Evolutionary conservation across 495 filamentous ascomycete species (phyloP), one percentile per base, ranked within the genome.

Genomic region (Rhizodiscina lignyota): DNA sequence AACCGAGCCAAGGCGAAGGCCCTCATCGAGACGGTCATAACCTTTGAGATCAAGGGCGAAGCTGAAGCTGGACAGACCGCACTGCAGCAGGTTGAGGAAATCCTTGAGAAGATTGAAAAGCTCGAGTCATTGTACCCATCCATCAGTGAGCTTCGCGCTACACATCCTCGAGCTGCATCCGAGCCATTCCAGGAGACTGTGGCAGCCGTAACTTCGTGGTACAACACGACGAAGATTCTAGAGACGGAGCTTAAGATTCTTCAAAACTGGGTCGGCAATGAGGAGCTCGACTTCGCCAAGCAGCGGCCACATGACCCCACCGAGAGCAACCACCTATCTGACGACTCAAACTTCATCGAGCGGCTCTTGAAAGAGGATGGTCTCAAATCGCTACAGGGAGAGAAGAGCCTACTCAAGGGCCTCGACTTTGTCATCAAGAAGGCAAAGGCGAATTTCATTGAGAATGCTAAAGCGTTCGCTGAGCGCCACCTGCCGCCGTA

Each of bases 311-410:
- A 36, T 6, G 19, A 26, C 13, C 64, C 21, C 61, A 63, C 44
- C 59, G 72, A 44, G 55, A 49, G 33, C 59, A 62, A 34, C 58
- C 75, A 83, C 38, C 63, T 94, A 12, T 73, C 72, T 17, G 86
- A 93, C 47, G 83, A 93, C 37, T 71, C 83, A 0, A 89, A 83
- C 1, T 97, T 97, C 53, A 62, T 97, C 30, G 89, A 97, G 52
- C 74, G 89, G n/a, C 77, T 96, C n/a, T 67, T 96, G 63, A 94
- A 94, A 48, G 89, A 96, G 53, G 89, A 97, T 50, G 84, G 83
- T 13, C 63, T 97, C 16, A 86, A 83, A 41, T 93, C 83, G 3
- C 63, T 97, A 15, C 86, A 93, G 50, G 83, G 84, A 16, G 68
- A 83, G 21, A 55, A 70, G 40, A 91, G 82, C 56, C 83, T 96